These are phyloP conservation scores for Porcisia hertigi DNA, from an alignment of 208 protist genomes.

Conservation along the genomic window DNA sequence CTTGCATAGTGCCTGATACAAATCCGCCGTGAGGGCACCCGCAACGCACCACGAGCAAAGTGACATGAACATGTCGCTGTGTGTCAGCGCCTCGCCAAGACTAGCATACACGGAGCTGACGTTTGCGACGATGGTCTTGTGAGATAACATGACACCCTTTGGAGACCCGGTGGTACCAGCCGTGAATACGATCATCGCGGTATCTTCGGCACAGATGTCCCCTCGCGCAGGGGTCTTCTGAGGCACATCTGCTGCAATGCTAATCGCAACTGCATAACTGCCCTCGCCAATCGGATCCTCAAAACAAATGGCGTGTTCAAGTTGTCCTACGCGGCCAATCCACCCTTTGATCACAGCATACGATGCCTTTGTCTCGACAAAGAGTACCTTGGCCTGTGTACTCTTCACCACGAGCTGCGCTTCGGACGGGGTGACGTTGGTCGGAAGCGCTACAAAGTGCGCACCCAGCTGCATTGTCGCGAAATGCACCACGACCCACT, in stretches of 20 bases:
- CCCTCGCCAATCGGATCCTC: slow-evolving; percentile 83
- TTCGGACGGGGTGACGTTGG: slow-evolving; percentile 87
- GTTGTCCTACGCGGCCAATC: slow-evolving; percentile 75
- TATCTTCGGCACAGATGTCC: slow-evolving; percentile 82
- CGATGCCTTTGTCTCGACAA: slow-evolving; percentile 85
- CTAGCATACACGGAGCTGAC: slow-evolving; percentile 84
- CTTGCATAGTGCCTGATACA: slow-evolving; percentile 90
- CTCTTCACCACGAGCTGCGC: slow-evolving; percentile 84
- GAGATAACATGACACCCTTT: slow-evolving; percentile 95
- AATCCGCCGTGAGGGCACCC: slow-evolving; percentile 71
- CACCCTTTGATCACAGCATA: slow-evolving; percentile 79
- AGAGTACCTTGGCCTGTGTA: slow-evolving; percentile 83
- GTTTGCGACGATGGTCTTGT: slow-evolving; percentile 92
- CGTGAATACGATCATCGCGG: slow-evolving; percentile 92
- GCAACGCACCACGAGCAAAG: slow-evolving; percentile 91
- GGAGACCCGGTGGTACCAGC: slow-evolving; percentile 91
- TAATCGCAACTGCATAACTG: slow-evolving; percentile 89
- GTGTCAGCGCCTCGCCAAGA: slow-evolving; percentile 80
- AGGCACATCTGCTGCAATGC: slow-evolving; percentile 73
- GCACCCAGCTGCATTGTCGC: slow-evolving; percentile 87
- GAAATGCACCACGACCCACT: slow-evolving; percentile 91
- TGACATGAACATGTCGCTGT: slow-evolving; percentile 91
- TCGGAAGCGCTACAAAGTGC: slow-evolving; percentile 89
- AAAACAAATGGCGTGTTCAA: slow-evolving; percentile 89
- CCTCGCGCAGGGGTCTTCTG: slow-evolving; percentile 65